Conservation (phyloP, 1,284 basidiomycete species). For the Tremellales sp. region DNA sequence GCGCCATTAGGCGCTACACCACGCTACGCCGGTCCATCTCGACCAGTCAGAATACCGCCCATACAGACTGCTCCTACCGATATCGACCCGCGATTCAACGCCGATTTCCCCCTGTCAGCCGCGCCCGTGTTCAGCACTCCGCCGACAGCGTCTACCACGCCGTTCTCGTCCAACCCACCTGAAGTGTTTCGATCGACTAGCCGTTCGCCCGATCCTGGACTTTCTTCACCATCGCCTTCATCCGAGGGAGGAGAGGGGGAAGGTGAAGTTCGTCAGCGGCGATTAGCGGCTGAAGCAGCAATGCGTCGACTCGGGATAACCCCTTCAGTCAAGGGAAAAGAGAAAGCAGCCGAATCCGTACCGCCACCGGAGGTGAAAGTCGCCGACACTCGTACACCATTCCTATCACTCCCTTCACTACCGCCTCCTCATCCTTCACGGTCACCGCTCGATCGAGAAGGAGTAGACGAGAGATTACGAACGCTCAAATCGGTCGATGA, state of each 20-base stretch:
- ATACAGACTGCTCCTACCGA: no score
- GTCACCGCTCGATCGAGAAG: background rate
- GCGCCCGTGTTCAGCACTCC: background rate
- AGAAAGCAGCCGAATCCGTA: conserved; percentile 8
- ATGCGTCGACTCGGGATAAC: conserved; percentile 16
- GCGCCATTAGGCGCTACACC: conserved; percentile 34
- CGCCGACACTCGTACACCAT: conserved; percentile 9
- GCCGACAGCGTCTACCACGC: conserved; percentile 30
- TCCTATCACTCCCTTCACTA: conserved; percentile 7
- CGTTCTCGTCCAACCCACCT: conserved; percentile 37
- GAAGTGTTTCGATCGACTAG: conserved; percentile 28
- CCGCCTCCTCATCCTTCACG: conserved; percentile 1
- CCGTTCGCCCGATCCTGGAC: no score
- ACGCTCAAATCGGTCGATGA: conserved; percentile 69
- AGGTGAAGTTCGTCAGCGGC: conserved; percentile 1
- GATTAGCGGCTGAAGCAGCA: conserved; percentile 29
- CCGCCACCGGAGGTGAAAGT: background rate
- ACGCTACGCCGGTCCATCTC: background rate
- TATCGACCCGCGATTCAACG: no score
- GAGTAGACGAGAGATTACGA: conserved; percentile 53
- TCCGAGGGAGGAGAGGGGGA: background rate
- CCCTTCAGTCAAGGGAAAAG: conserved; percentile 10
- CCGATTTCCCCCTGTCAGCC: no score
- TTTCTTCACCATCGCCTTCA: background rate
- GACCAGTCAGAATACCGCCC: background rate